Percentiles rank a stretch among this genome's conserved stretches.
Conservation (phyloP, 2,329 filamentous ascomycete species). For the Pezicula neosporulosa region DNA sequence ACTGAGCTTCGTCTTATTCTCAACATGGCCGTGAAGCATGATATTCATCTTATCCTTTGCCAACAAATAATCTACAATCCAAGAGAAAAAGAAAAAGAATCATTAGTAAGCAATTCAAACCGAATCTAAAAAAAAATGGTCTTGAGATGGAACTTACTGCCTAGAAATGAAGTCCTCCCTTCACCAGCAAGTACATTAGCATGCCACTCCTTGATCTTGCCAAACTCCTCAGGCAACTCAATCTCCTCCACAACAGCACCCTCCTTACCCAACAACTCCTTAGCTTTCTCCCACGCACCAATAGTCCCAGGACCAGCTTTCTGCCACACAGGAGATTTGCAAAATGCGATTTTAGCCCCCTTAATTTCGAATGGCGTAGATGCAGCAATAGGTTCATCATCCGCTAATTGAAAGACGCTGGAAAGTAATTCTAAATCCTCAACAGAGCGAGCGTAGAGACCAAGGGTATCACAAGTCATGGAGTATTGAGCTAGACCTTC, state of each 20-base stretch:
- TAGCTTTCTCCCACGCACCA: conserved; percentile 36
- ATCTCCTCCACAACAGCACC: conserved; percentile 55
- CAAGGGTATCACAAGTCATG: conserved; percentile 58
- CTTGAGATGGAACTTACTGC: conserved; percentile 6
- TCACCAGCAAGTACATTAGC: conserved; percentile 44
- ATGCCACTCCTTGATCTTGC: conserved; percentile 46
- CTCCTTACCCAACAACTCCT: conserved; percentile 33
- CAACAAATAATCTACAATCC: conserved; percentile 40
- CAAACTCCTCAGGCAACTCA: conserved; percentile 44
- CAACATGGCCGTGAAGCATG: conserved; percentile 44
- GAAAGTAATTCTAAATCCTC: conserved; percentile 55
- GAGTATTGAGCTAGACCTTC: conserved; percentile 60
- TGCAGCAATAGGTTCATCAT: conserved; percentile 37
- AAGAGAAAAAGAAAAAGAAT: background rate
- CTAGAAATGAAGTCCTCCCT: conserved; percentile 46
- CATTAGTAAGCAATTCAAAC: background rate
- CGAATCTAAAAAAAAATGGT: too few species aligned
- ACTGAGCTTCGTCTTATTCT: conserved; percentile 39
- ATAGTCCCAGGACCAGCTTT: conserved; percentile 38
- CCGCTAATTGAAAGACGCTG: conserved; percentile 48
- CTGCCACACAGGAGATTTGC: conserved; percentile 48
- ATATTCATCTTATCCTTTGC: conserved; percentile 41
- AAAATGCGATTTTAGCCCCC: conserved; percentile 48
- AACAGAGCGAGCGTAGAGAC: conserved; percentile 54
- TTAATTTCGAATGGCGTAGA: conserved; percentile 31